phyloP scores from a whole-genome alignment of 768 basidiomycete genomes.

The Pleurotus djamor region DNA sequence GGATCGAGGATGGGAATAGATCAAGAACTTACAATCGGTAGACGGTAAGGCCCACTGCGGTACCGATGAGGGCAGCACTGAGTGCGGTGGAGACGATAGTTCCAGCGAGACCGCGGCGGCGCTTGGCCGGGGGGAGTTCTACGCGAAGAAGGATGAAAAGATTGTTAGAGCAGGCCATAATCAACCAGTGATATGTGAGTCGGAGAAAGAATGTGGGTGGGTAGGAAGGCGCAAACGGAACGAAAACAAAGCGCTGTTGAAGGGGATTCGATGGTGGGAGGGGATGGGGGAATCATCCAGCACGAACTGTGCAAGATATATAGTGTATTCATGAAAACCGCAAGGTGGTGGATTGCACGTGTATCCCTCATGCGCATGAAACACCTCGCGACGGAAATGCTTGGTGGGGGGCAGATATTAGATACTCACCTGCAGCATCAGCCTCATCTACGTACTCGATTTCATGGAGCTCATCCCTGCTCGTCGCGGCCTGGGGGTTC shows the following conservation, averaged over 20 bases:
- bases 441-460: constrained; percentile 22
- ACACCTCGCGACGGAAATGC: constrained; percentile 1
- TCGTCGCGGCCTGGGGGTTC: constrained; percentile 24
- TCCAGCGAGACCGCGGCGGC: constrained; percentile 77
- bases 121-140: constrained; percentile 77
- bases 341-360: constrained; percentile 11
- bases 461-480: constrained; percentile 33
- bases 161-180: constrained; percentile 22
- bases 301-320: neutral
- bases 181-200: constrained; percentile 15
- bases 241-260: constrained; percentile 8
- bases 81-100: constrained; percentile 83
- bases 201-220: constrained; percentile 11
- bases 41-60: constrained; percentile 83
- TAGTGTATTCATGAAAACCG: neutral
- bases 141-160: constrained; percentile 49
- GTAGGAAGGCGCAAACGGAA: constrained; percentile 8
- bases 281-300: neutral
- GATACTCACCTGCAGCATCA: constrained; percentile 20
- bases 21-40: constrained; percentile 73
- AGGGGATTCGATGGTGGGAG: constrained; percentile 10
- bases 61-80: constrained; percentile 83
- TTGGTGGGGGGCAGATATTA: constrained; percentile 8
- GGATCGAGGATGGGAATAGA: neutral
- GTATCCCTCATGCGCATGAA: constrained; percentile 11